Base-by-base conservation (phyloP, 257 asterid genomes). In the Solanum chiquidenum region DNA sequence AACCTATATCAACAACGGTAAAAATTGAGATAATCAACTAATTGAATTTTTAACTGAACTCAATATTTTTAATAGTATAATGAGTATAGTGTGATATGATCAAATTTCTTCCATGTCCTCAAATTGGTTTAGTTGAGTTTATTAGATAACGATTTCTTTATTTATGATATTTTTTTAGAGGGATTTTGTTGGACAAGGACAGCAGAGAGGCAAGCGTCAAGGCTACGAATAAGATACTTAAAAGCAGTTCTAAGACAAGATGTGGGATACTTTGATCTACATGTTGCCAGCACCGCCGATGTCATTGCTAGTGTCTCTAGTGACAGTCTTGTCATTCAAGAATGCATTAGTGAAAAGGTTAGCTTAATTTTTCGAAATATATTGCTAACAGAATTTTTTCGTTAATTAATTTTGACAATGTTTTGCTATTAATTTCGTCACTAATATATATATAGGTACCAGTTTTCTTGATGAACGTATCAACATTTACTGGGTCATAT, bases 101-200 rank as follows among this genome's bases (percentile, higher is more conserved):
- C 31, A 29, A 29, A 29, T 29, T 29, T 29, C 31, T 29, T 29
- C 31, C 31, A 29, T 29, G 31, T 29, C 31, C 31, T 29, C 71
- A n/a, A 62, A 5, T 64, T 52, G 29, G 13, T 71, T 34, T 46
- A 9, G 31, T 34, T 55, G 6, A 62, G 18, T 9, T 9, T 10
- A 12, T 40, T 40, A 55, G 71, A 35, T 27, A 3, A 2, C 4
- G 64, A 7, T 34, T 49, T 38, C 2, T 37, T 87, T 14, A 52
- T 2, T 55, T 55, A 8, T 20, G n/a, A 33, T 40, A 46, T 35
- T 55, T 9, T 64, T 42, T 14, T 6, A 97, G 99, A 97, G 98
- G 99, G 98, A 2, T 97, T 93, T 91, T 97, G 99, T 84, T 97
- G 99, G 99, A 94, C 99, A 82, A 93, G 98, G 91, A 96, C 99